These are phyloP conservation scores for Gastrodia elata DNA, from an alignment of 106 monocot genomes.

Conservation along the genomic window DNA sequence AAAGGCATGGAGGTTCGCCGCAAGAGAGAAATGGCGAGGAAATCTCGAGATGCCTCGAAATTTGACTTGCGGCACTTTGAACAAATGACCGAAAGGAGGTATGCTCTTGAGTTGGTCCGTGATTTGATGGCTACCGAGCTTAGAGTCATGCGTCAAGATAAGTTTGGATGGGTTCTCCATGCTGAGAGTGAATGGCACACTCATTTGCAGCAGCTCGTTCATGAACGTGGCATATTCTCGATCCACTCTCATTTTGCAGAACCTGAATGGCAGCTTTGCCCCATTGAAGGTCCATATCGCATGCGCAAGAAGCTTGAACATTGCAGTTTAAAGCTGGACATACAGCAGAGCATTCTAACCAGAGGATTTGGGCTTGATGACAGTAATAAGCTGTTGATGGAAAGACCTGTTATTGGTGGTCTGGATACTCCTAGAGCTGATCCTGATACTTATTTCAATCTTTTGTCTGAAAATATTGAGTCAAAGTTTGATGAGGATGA, in stretches of 20 bases:
- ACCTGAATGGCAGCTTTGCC: constrained; percentile 86
- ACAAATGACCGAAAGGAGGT: constrained; percentile 68
- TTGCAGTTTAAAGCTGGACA: constrained; percentile 57
- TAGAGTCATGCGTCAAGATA: constrained; percentile 94
- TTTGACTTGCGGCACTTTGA: constrained; percentile 66
- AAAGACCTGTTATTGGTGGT: constrained; percentile 41
- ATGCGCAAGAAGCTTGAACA: constrained; percentile 97
- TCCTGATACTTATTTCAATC: constrained; percentile 51
- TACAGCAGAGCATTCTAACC: constrained; percentile 53
- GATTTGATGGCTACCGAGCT: constrained; percentile 92
- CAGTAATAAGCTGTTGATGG: constrained; percentile 15
- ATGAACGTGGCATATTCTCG: constrained; percentile 89
- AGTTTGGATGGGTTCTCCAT: constrained; percentile 99
- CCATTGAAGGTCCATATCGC: constrained; percentile 91
- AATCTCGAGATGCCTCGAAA: constrained; percentile 55
- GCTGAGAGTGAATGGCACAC: constrained; percentile 97
- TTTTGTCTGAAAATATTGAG: constrained; percentile 34
- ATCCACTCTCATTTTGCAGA: constrained; percentile 32
- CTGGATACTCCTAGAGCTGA: constrained; percentile 36
- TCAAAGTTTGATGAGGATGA: constrained; percentile 42
- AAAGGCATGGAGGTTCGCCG: constrained; percentile 80
- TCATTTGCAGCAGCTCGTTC: constrained; percentile 83
- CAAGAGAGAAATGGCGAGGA: constrained; percentile 85
- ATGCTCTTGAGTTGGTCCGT: constrained; percentile 71
- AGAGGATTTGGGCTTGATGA: constrained; percentile 42